Evolutionary conservation across 371 early-diverging fungal genomes (phyloP).

Genomic region (Syncephalastrum sp.): DNA sequence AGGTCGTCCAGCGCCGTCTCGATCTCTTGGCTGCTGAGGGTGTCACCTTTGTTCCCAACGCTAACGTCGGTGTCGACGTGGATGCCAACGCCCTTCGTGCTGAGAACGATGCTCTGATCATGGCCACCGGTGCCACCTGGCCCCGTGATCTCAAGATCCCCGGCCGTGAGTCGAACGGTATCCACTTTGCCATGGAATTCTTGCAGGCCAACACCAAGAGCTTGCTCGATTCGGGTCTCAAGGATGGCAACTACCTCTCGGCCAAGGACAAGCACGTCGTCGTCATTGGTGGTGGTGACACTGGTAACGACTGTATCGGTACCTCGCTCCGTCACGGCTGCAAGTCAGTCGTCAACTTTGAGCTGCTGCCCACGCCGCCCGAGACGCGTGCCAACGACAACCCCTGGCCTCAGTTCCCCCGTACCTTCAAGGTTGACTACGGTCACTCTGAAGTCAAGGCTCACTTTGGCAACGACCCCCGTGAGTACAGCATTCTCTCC

Average conservation of each 20-base stretch:
- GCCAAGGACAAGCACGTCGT: constrained; percentile 93
- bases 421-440: constrained; percentile 93
- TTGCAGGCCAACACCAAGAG: constrained; percentile 87
- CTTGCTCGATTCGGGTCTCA: constrained; percentile 73
- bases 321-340: constrained; percentile 94
- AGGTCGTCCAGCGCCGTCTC: constrained; percentile 81
- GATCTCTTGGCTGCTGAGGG: constrained; percentile 93
- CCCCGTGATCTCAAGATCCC: constrained; percentile 92
- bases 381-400: constrained; percentile 78
- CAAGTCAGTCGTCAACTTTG: constrained; percentile 91
- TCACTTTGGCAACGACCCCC: constrained; percentile 90
- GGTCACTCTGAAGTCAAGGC: constrained; percentile 90
- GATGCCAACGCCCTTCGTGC: constrained; percentile 62
- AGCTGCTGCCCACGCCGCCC: constrained; percentile 92
- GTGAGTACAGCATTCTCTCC: constrained; percentile 90
- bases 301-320: constrained; percentile 95
- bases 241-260: constrained; percentile 73
- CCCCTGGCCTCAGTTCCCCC: constrained; percentile 97
- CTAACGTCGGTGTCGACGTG: constrained; percentile 86
- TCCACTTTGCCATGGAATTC: constrained; percentile 98
- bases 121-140: constrained; percentile 97
- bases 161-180: constrained; percentile 82
- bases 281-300: constrained; percentile 99
- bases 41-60: constrained; percentile 79
- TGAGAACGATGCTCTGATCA: constrained; percentile 78